phyloP scores from a whole-genome alignment of 108 stramenopile species.

The Nitzschia sp. region DNA sequence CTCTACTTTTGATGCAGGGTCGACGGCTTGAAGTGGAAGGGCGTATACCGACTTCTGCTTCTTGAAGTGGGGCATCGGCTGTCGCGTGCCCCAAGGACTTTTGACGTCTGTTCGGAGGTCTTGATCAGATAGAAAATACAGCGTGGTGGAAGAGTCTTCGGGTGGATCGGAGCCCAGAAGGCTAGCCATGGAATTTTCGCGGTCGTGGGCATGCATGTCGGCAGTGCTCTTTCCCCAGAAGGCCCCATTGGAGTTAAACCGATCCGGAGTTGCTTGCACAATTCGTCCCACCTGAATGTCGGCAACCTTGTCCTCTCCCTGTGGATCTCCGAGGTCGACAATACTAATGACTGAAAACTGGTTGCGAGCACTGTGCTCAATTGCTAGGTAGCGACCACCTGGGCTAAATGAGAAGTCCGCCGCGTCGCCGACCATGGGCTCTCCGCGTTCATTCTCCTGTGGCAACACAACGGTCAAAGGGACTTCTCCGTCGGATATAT shows the following conservation, averaged over 20 bases:
- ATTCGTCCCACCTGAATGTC: conserved; percentile 56
- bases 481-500: conserved; percentile 1
- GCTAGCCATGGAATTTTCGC: conserved; percentile 23
- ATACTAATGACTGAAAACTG: conserved; percentile 69
- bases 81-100: conserved; percentile 71
- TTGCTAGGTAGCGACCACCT: conserved; percentile 65
- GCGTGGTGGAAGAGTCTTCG: conserved; percentile 40
- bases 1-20: conserved; percentile 8
- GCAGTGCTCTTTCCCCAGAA: conserved; percentile 53
- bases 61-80: conserved; percentile 62
- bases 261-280: conserved; percentile 68
- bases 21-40: conserved; percentile 40
- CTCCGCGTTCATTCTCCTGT: conserved; percentile 53
- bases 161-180: conserved; percentile 14
- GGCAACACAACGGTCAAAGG: conserved; percentile 40
- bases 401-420: conserved; percentile 47
- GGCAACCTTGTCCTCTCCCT: conserved; percentile 31
- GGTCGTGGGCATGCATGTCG: conserved; percentile 25
- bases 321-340: conserved; percentile 62
- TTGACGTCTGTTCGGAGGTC: conserved; percentile 55
- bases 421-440: conserved; percentile 56
- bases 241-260: conserved; percentile 51
- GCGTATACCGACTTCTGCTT: conserved; percentile 39
- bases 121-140: conserved; percentile 71
- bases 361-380: conserved; percentile 64